Base-by-base conservation (phyloP, 768 basidiomycete genomes). In the Amanita brunnescens region DNA sequence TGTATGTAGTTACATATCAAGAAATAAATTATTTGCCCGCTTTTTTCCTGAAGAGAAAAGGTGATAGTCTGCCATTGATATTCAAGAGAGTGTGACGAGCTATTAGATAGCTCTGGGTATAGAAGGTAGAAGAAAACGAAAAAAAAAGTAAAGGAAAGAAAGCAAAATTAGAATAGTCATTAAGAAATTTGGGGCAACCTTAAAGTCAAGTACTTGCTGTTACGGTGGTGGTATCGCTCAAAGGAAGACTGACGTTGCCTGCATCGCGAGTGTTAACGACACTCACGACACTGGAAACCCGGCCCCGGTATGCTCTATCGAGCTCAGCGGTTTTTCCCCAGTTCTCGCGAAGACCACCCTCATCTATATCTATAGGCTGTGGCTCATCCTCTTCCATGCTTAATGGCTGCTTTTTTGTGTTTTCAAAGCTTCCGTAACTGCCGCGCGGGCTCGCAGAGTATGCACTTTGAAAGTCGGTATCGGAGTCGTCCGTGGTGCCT, bases 391-490 rank as follows among this genome's bases (percentile, higher is more conserved):
- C 59, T 21, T 58, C 52, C 49, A 59, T 59, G 39, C 66, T 62
- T 45, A 7, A 29, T 29, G 62, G 56, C 41, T 67, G 63, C 48
- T 61, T 57, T 30, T 63, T 54, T 21, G 60, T 58, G 38, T 59
- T 59, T 13, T 74, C 71, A 32, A 75, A 72, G 59, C 77, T 78
- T 37, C 73, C 77, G 56, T 79, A 81, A 61, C 84, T 87, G 40
- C 70, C 77, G 1, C 85, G 78, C 10, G 87, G 85, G 59, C 85
- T 87, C 2, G 78, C 68, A 4, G 87, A 89, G 64, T 86, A 89
- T 30, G 89, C 89, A 56, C 88, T 91, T 67, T 90, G 87, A 64
- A 91, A 91, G 59, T 91, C 89, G 23, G 84, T 85, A 58, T 89
- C 87, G 18, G 86, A 87, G 57, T 87, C 87, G 53, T 88, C 86